phyloP scores from a whole-genome alignment of 148 eudicot genomes.

The Cornus controversa region DNA sequence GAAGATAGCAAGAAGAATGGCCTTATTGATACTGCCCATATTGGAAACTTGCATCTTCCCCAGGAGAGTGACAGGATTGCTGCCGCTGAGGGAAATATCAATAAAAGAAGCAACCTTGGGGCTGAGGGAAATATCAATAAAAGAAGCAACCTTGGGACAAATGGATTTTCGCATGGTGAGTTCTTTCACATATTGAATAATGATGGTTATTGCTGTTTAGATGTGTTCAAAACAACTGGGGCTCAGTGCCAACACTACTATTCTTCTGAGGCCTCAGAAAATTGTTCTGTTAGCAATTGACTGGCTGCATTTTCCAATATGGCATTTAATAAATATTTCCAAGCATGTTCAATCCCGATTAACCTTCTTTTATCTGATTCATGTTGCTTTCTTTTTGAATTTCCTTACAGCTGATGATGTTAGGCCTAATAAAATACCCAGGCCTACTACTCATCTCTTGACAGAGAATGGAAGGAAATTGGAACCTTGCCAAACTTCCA shows the following conservation, averaged over 20 bases:
- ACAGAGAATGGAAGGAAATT: conserved; percentile 64
- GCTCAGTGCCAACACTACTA: conserved; percentile 8
- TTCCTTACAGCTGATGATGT: conserved; percentile 57
- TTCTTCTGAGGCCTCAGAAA: neutral
- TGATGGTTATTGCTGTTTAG: neutral
- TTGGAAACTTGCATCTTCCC: conserved; percentile 18
- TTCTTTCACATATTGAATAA: conserved; percentile 25
- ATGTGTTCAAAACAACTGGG: conserved; percentile 3
- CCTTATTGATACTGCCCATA: conserved; percentile 23
- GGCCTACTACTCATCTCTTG: conserved; percentile 46
- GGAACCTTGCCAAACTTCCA: conserved; percentile 47
- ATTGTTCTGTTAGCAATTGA: neutral
- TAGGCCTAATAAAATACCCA: conserved; percentile 61
- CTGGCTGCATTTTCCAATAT: conserved; percentile 8
- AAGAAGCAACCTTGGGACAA: conserved; percentile 56
- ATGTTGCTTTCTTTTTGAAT: conserved; percentile 40
- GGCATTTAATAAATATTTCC: conserved; percentile 8
- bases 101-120: conserved; percentile 55
- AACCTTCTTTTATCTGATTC: conserved; percentile 30
- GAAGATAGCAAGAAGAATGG: conserved; percentile 42
- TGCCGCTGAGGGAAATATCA: conserved; percentile 30
- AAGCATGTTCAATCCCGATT: conserved; percentile 16
- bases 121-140: conserved; percentile 53
- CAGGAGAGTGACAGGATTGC: conserved; percentile 9
- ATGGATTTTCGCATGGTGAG: conserved; percentile 77